phyloP scores from a whole-genome alignment of 2,329 filamentous ascomycete species.

The Anthostomella pinea region DNA sequence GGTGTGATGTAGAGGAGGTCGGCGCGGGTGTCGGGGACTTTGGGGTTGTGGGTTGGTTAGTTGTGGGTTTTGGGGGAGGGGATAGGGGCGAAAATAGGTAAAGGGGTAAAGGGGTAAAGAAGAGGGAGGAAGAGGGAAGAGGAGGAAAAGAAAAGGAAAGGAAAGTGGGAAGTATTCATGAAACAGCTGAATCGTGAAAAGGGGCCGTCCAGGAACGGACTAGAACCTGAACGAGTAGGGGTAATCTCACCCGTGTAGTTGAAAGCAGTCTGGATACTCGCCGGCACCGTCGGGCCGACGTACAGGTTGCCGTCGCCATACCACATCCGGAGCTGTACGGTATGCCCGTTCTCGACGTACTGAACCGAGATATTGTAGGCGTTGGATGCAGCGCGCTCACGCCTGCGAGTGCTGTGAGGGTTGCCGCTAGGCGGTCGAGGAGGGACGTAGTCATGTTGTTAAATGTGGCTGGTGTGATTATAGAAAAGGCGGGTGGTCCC shows the following conservation, averaged over 20 bases:
- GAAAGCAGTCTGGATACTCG: conserved; percentile 11
- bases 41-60: not conserved
- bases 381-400: not conserved
- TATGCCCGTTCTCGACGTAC: conserved; percentile 5
- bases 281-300: conserved; percentile 13
- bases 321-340: conserved; percentile 10
- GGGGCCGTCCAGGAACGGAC: too few relatives aligned
- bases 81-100: not conserved
- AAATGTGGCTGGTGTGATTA: not conserved
- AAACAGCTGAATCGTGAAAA: too few relatives aligned
- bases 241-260: conserved; percentile 14
- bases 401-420: conserved; percentile 1
- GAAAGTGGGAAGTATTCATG: not conserved
- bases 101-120: not conserved
- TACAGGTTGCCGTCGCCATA: conserved; percentile 17
- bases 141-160: conserved; percentile 1
- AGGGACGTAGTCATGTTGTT: not conserved
- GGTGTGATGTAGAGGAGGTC: conserved; percentile 18
- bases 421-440: not conserved
- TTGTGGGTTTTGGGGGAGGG: not conserved
- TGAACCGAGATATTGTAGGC: conserved; percentile 7
- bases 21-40: conserved; percentile 9
- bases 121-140: not conserved
- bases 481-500: too few relatives aligned
- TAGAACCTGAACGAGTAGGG: not conserved